Conservation (phyloP, 768 basidiomycete genomes). For the Termitomyces titanicus region DNA sequence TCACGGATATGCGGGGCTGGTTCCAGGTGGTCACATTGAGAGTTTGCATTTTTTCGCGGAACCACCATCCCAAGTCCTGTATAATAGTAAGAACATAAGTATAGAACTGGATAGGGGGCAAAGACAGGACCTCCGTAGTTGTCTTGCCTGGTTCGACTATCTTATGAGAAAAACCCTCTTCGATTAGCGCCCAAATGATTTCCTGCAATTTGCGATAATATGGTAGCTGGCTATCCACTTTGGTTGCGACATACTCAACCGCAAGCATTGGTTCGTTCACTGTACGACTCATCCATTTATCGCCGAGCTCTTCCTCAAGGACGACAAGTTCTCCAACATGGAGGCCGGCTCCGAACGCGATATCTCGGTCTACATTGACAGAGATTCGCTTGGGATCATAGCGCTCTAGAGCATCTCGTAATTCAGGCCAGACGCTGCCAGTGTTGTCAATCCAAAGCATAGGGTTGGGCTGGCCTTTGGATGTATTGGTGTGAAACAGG, state of each 20-base stretch:
- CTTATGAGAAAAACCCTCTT: slow-evolving; percentile 47
- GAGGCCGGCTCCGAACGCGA: slow-evolving; percentile 47
- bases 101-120: background rate
- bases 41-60: slow-evolving; percentile 46
- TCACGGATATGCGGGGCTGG: slow-evolving; percentile 46
- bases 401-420: slow-evolving; percentile 30
- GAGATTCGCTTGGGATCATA: slow-evolving; percentile 40
- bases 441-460: slow-evolving; percentile 48
- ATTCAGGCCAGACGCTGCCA: slow-evolving; percentile 42
- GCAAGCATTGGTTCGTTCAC: slow-evolving; percentile 43
- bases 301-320: slow-evolving; percentile 33
- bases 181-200: slow-evolving; percentile 47
- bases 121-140: slow-evolving; percentile 33
- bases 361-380: slow-evolving; percentile 41
- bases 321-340: slow-evolving; percentile 44
- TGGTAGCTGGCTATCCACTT: slow-evolving; percentile 36
- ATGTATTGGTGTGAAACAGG: slow-evolving; percentile 44
- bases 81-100: background rate
- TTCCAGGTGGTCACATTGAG: slow-evolving; percentile 49
- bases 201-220: slow-evolving; percentile 47
- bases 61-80: slow-evolving; percentile 54
- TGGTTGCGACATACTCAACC: slow-evolving; percentile 43
- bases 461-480: slow-evolving; percentile 35
- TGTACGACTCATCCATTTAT: slow-evolving; percentile 36
- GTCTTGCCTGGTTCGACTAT: slow-evolving; percentile 40